Evolutionary conservation across 176 grass and related monocot genomes (phyloP), one percentile per base, ranked within the genome.

Genomic region (Hsuehochloa calcarea): DNA sequence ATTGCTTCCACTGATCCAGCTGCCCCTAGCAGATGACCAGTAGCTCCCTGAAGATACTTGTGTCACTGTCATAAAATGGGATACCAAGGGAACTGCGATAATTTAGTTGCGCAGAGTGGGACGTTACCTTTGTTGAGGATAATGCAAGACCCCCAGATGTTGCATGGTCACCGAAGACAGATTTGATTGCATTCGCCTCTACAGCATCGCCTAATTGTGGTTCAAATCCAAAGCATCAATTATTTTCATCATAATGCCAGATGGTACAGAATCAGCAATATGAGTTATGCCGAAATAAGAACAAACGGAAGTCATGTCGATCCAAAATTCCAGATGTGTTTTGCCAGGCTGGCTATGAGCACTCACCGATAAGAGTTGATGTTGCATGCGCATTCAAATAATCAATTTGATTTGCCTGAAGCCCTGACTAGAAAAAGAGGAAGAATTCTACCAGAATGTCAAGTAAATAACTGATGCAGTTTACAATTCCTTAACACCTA

Each of bases 371-470:
- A 88, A 91, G 93, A 76, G 96, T 98, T 86, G 96, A 95, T 71
- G 96, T 98, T 27, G 96, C 96, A 88, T 95, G 93, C 0, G 93
- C 93, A 84, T 98, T 98, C 82, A 98, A 68, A 72, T 98, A 98
- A 80, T 93, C 93, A 68, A 98, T 87, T 89, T 95, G 78, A 72
- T 87, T 90, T 81, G 88, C 85, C 86, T 46, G 77, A 87, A 98
- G 83, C 31, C 96, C 96, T 69, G 93, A 95, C 96, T 98, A 67
- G 41, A 77, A 82, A 75, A 70, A 44, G 26, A 80, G 47, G 1
- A 85, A 40, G 4, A 55, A 58, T 46, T 56, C 5, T 73, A 66
- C 68, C 47, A 26, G 1, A 83, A 74, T 22, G 11, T n/a, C 63
- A 23, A 27, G 9, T 50, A 60, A 68, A 78, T 5, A 78, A 45